Base-by-base conservation (phyloP, 73 alveolate genomes). In the Paramecium primaurelia region DNA sequence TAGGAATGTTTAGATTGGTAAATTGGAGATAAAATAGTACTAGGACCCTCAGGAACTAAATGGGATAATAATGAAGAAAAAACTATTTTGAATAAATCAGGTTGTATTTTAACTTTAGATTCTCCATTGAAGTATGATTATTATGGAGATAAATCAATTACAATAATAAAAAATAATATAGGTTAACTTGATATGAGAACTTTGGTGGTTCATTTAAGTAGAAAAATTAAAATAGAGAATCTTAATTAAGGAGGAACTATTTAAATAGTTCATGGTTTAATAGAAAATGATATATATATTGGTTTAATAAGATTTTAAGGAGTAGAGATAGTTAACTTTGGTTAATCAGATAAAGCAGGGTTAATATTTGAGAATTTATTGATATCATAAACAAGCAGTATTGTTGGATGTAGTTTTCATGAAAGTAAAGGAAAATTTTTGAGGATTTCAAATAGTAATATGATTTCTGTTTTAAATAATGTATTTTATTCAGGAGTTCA, bases 211-310 rank as follows among this genome's bases (percentile, higher is more conserved):
- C 91, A 89, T 58, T 25, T 89, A 36, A 45, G 92, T n/a, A 77
- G 94, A 71, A 89, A 89, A 14, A 89, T 89, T 16, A 89, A 85
- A 88, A 40, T 89, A 28, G 8, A 71, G 86, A 73, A 73, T 89
- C 6, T 30, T 89, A 18, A 71, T 47, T 22, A 71, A 36, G 40
- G 25, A 20, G 60, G 88, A 47, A 20, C 36, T n/a, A 54, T 22
- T 40, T 68, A 28, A 47, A 25, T 28, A 28, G 42, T 20, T 12
- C 20, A 40, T 71, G 93, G 47, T 28, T 73, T 73, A 44, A 59
- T 38, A 80, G 73, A 59, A 8, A 71, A 69, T 18, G 69, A 54
- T 6, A 54, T 54, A 20, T 54, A 54, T 25, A 54, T 54, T 18
- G 94, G 94, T 4, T 38, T 14, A 2, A 36, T 64, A n/a, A 34